Evolutionary conservation across 2,329 filamentous ascomycete genomes (phyloP), one percentile per base, ranked within the genome.

Genomic region (Botrytis fabae): DNA sequence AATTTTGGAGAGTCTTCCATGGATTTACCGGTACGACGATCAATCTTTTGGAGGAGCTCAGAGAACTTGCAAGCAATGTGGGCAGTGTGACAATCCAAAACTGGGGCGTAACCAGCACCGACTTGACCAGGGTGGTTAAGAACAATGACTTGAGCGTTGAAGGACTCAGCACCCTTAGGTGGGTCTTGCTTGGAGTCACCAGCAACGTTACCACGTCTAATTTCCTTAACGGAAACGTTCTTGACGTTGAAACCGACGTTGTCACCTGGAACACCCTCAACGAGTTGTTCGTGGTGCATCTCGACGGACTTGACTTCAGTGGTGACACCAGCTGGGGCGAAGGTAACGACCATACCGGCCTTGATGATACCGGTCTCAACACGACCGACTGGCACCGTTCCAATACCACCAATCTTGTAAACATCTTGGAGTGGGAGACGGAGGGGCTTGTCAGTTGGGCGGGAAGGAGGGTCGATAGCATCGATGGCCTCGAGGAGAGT

Each of bases 221-320:
- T 97, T 86, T 99, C 96, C 95, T 99, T 99, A 89, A 99, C 96
- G 86, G 96, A 98, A 83, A 99, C 96, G 96, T 99, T 99, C 95
- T 99, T 99, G 89, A 99, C 95, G 93, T 99, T 99, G 95, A 99
- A 99, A 83, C 96, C 96, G 86, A 99, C 96, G 90, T 99, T 99
- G 93, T 99, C 96, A 92, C 96, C 96, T 84, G 96, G 96, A 80
- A 93, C 84, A 93, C 96, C 96, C 91, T 97, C 92, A 79, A 85
- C 76, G 81, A 99, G 95, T 92, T 98, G 95, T 90, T 98, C 94
- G 94, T 98, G 95, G 92, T 98, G 95, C 96, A 99, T 99, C 90
- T 99, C 96, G 83, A 99, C 96, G 86, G 95, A 98, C 94, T 99
- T 99, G 91, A 98, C 96, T 93, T 99, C 96, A 90, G 96, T 98